These are phyloP conservation scores for Trapa incisa DNA, from an alignment of 345 rosid species.

Conservation along the genomic window DNA sequence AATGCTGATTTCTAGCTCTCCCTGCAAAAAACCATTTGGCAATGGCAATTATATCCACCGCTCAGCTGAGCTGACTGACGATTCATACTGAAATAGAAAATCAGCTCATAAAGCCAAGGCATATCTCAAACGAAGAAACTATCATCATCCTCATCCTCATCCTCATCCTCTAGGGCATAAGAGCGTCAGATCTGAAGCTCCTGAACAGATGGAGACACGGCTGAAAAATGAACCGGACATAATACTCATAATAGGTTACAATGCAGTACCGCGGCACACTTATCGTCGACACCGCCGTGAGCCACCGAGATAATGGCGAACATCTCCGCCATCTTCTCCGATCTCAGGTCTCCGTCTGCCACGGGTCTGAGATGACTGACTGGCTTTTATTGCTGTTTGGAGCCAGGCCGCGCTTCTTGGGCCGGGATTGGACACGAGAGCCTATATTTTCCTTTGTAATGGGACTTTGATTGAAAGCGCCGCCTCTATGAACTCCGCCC, in stretches of 20 bases:
- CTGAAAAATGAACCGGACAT: not conserved
- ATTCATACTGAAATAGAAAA: not conserved
- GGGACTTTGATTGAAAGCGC: too few species aligned
- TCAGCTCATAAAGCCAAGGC: not conserved
- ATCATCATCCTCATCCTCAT: not conserved
- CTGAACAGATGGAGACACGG: not conserved
- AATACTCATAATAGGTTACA: not conserved
- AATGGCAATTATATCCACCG: slow-evolving; percentile 9
- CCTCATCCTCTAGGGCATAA: not conserved
- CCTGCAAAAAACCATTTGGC: slow-evolving; percentile 33
- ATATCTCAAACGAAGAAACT: not conserved
- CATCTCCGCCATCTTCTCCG: slow-evolving; percentile 17
- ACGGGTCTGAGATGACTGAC: too few species aligned
- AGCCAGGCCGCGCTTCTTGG: not conserved
- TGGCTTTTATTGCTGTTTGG: not conserved
- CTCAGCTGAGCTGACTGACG: not conserved
- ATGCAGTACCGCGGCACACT: slow-evolving; percentile 62
- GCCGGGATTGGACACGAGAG: not conserved
- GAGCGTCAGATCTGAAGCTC: slow-evolving; percentile 5
- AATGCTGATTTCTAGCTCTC: slow-evolving; percentile 64
- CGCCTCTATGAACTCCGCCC: too few species aligned
- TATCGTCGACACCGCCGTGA: slow-evolving; percentile 44
- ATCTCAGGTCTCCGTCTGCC: not conserved
- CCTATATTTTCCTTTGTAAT: too few species aligned
- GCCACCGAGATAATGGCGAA: slow-evolving; percentile 23